Evolutionary conservation across 2,329 filamentous ascomycete species (phyloP).

Genomic region (Thielaviopsis ethacetica): DNA sequence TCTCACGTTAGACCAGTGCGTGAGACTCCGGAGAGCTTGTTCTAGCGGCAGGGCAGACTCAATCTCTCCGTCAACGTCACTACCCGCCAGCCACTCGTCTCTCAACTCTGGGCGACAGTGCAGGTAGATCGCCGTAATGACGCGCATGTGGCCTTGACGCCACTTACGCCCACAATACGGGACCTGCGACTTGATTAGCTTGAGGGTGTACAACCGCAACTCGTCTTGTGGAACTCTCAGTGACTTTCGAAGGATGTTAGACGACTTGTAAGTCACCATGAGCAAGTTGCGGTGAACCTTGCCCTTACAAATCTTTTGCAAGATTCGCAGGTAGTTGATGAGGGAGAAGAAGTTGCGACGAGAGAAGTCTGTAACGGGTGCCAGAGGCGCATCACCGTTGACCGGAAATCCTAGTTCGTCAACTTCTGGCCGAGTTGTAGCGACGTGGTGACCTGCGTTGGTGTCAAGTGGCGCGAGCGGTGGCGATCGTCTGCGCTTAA

Average conservation of each 20-base stretch:
- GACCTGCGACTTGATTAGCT: constrained; percentile 96
- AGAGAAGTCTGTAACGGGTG: constrained; percentile 77
- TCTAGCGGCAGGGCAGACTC: constrained; percentile 86
- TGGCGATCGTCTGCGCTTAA: constrained; percentile 40
- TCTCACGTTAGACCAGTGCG: constrained; percentile 86
- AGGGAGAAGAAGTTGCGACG: constrained; percentile 89
- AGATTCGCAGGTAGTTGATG: constrained; percentile 87
- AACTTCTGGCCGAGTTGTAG: constrained; percentile 39
- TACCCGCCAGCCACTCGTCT: constrained; percentile 87
- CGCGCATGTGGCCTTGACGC: constrained; percentile 95
- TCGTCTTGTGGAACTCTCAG: constrained; percentile 80
- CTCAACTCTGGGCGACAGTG: constrained; percentile 83
- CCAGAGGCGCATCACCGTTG: constrained; percentile 43
- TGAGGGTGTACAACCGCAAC: constrained; percentile 83
- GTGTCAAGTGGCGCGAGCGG: constrained; percentile 21
- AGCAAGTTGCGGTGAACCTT: constrained; percentile 91
- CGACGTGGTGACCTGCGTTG: neutral
- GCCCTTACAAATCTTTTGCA: constrained; percentile 94
- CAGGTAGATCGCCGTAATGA: constrained; percentile 92
- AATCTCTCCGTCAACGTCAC: constrained; percentile 83
- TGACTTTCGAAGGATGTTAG: constrained; percentile 77
- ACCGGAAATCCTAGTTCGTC: constrained; percentile 79
- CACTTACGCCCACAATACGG: constrained; percentile 97
- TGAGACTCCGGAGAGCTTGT: constrained; percentile 73
- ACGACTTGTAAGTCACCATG: constrained; percentile 89